Percentiles rank a stretch among this genome's conserved stretches.
These are phyloP conservation scores for Auricularia sp. DNA, from an alignment of 768 basidiomycete genomes.

Conservation along the genomic window DNA sequence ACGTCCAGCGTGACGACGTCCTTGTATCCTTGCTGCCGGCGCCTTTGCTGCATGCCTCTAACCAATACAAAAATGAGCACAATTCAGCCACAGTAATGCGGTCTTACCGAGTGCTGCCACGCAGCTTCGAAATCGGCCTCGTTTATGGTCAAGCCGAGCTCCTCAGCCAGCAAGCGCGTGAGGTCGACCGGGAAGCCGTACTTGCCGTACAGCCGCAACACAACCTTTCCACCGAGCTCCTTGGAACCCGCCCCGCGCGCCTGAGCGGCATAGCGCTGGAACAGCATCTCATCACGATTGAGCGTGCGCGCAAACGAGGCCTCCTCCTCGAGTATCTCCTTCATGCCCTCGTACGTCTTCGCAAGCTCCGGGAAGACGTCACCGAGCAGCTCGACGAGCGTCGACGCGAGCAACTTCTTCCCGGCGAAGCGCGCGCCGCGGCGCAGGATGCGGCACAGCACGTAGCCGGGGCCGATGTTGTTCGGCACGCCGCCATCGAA, in stretches of 20 bases:
- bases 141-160: slow-evolving; percentile 74
- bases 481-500: slow-evolving; percentile 95
- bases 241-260: slow-evolving; percentile 52
- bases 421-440: slow-evolving; percentile 92
- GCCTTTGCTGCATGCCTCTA: slow-evolving; percentile 87
- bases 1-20: slow-evolving; percentile 88
- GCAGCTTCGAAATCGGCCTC: slow-evolving; percentile 84
- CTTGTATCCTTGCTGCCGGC: slow-evolving; percentile 51
- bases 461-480: slow-evolving; percentile 94
- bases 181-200: slow-evolving; percentile 97
- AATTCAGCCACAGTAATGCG: not conserved
- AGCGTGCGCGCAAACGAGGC: slow-evolving; percentile 95
- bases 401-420: slow-evolving; percentile 88
- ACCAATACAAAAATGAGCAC: slow-evolving; percentile 17
- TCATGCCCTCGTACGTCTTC: slow-evolving; percentile 70
- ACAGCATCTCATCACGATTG: slow-evolving; percentile 91
- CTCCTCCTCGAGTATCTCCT: slow-evolving; percentile 96
- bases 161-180: slow-evolving; percentile 95
- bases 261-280: slow-evolving; percentile 72
- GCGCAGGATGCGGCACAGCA: slow-evolving; percentile 86
- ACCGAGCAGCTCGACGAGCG: slow-evolving; percentile 81
- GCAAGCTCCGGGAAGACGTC: slow-evolving; percentile 87
- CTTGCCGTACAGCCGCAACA: slow-evolving; percentile 96
- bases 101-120: slow-evolving; percentile 49
- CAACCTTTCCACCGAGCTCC: slow-evolving; percentile 79